A percentile compares a stretch with the other conserved stretches of the same genome.
Conservation (phyloP, 1,284 basidiomycete species). For the Veloboletus limbatus region DNA sequence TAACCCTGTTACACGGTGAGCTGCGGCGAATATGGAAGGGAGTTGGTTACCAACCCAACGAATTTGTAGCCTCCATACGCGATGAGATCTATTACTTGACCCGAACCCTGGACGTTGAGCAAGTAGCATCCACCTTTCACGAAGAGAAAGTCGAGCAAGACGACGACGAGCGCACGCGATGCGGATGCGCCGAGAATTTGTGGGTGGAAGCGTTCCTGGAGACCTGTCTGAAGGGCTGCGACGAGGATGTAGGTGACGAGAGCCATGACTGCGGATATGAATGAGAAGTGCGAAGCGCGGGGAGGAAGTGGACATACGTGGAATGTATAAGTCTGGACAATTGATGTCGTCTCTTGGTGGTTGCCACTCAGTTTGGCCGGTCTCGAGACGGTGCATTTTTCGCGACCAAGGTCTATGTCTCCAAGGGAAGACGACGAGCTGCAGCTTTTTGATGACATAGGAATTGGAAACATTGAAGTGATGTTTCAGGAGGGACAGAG, state of each 20-base stretch:
- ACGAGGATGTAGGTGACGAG: slow-evolving; percentile 95
- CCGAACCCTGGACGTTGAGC: slow-evolving; percentile 77
- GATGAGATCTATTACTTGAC: slow-evolving; percentile 68
- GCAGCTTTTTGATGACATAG: slow-evolving; percentile 91
- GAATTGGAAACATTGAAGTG: slow-evolving; percentile 97
- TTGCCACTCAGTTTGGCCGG: slow-evolving; percentile 77
- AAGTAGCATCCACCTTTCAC: slow-evolving; percentile 92
- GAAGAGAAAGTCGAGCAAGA: slow-evolving; percentile 83
- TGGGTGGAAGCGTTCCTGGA: slow-evolving; percentile 84
- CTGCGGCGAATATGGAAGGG: not conserved
- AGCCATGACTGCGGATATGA: slow-evolving; percentile 74
- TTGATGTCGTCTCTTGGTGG: slow-evolving; percentile 94
- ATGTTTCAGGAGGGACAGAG: slow-evolving; percentile 80
- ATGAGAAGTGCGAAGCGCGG: slow-evolving; percentile 1
- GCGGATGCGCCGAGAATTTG: slow-evolving; percentile 87
- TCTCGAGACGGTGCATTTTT: slow-evolving; percentile 58
- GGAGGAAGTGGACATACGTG: slow-evolving; percentile 54
- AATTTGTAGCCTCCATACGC: slow-evolving; percentile 98
- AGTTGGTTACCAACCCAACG: slow-evolving; percentile 64
- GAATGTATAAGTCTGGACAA: slow-evolving; percentile 95
- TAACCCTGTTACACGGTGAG: slow-evolving; percentile 50
- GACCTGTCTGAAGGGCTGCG: slow-evolving; percentile 80
- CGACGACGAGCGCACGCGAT: slow-evolving; percentile 77
- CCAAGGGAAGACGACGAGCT: slow-evolving; percentile 95
- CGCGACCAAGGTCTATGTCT: slow-evolving; percentile 82